These are phyloP conservation scores for Hypholoma fasciculare DNA, from an alignment of 768 basidiomycete genomes.

Conservation along the genomic window DNA sequence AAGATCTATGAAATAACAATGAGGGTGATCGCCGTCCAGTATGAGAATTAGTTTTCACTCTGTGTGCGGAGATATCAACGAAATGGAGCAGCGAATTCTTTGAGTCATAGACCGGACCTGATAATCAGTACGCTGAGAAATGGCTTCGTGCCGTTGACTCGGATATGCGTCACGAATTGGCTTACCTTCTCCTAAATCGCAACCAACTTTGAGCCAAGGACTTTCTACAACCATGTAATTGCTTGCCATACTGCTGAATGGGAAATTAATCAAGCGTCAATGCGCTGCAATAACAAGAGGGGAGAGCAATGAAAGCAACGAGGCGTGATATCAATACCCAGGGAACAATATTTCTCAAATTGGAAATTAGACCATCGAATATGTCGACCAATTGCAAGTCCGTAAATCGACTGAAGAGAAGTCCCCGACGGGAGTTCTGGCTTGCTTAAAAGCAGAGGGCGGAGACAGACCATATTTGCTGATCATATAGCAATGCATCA, in stretches of 20 bases:
- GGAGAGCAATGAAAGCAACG: too few species aligned
- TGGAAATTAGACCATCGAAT: too few species aligned
- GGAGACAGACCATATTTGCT: too few species aligned
- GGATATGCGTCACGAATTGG: slow-evolving; percentile 28
- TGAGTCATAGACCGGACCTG: slow-evolving; percentile 66
- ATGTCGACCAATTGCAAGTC: too few species aligned
- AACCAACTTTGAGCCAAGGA: slow-evolving; percentile 54
- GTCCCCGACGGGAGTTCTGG: too few species aligned
- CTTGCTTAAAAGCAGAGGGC: too few species aligned
- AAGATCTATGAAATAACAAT: slow-evolving; percentile 39
- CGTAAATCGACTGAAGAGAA: too few species aligned
- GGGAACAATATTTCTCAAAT: too few species aligned
- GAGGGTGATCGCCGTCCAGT: slow-evolving; percentile 6
- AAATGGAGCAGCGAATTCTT: slow-evolving; percentile 58
- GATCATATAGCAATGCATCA: not conserved
- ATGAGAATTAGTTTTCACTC: slow-evolving; percentile 31
- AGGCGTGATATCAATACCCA: too few species aligned
- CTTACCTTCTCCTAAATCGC: slow-evolving; percentile 69
- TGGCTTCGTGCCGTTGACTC: not conserved
- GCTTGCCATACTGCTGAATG: slow-evolving; percentile 1
- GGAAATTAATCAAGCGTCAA: too few species aligned
- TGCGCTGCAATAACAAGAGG: too few species aligned
- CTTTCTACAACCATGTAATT: slow-evolving; percentile 38
- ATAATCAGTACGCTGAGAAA: not conserved
- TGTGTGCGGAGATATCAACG: slow-evolving; percentile 61